Evolutionary conservation across 106 monocot species (phyloP), one percentile per base, ranked within the genome.

Genomic region (Dendrobium chrysotoxum): DNA sequence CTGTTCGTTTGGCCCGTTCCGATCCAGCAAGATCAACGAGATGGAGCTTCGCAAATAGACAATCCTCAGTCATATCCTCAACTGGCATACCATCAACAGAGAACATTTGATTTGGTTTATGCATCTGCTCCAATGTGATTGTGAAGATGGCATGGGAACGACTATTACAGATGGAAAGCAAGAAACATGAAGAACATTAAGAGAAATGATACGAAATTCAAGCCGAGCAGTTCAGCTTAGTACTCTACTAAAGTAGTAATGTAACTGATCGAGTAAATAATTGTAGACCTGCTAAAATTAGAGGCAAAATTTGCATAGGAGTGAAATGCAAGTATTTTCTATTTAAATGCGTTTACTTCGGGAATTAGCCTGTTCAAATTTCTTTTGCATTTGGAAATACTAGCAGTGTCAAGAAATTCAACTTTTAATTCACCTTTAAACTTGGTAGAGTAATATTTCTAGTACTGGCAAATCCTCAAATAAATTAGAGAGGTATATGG

Each of bases 61-160:
- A 95, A 86, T 99, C 98, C 78, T 99, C 98, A 80, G 61, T 80
- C 83, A 92, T 86, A 28, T 94, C 92, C 80, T 95, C 98, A 70
- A 80, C 68, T 75, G 82, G 72, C 79, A 79, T 75, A 38, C 95
- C 92, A 82, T 92, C 92, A 72, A 76, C 30, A 67, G 55, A 79
- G 78, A 82, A 76, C 79, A 87, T 65, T 58, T 87, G 83, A 84
- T 89, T 92, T 77, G 86, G 86, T 77, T 93, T 92, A 41, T 89
- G 92, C 88, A 99, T 93, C 79, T 99, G 98, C 88, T 99, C 95
- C 79, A 99, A 85, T 82, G 93, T 93, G 86, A 99, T 99, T 79
- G 98, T 99, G 89, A 99, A 93, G 86, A 99, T 99, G 79, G 98
- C 98, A 86, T 99, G 98, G 79, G 98, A 99, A 85, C 98, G 98